phyloP scores from a whole-genome alignment of 371 early-diverging fungal genomes.

The Coemansia linderi region DNA sequence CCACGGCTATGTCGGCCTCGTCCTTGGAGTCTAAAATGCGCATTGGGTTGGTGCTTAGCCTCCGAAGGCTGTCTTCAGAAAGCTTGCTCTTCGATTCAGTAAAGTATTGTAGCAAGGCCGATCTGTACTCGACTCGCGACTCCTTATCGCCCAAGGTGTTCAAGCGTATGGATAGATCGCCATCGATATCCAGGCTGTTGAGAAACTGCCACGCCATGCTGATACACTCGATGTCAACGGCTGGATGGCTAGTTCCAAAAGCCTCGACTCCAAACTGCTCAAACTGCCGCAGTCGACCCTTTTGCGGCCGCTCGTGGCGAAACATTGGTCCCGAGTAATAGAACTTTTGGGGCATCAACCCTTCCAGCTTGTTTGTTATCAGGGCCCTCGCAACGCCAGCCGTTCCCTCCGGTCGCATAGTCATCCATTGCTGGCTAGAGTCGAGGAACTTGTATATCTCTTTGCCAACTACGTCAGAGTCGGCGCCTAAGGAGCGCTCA shows the following conservation, averaged over 20 bases:
- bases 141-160: slow-evolving; percentile 61
- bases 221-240: slow-evolving; percentile 63
- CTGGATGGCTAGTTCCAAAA: slow-evolving; percentile 57
- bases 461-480: slow-evolving; percentile 68
- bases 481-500: slow-evolving; percentile 61
- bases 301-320: slow-evolving; percentile 67
- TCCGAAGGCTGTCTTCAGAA: slow-evolving; percentile 57
- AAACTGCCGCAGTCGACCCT: slow-evolving; percentile 68
- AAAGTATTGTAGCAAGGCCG: slow-evolving; percentile 56
- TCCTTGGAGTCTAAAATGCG: slow-evolving; percentile 66
- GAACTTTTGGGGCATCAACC: slow-evolving; percentile 55
- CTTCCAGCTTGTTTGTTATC: slow-evolving; percentile 54
- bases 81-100: slow-evolving; percentile 35
- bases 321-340: slow-evolving; percentile 70
- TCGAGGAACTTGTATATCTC: slow-evolving; percentile 66
- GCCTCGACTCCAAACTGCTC: slow-evolving; percentile 69
- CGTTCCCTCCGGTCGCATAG: slow-evolving; percentile 70
- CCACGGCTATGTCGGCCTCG: slow-evolving; percentile 54
- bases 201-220: slow-evolving; percentile 58
- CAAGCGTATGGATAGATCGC: slow-evolving; percentile 54
- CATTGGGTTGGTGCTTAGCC: slow-evolving; percentile 60
- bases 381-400: slow-evolving; percentile 62
- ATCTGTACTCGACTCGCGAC: slow-evolving; percentile 55
- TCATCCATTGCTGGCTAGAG: slow-evolving; percentile 57
- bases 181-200: slow-evolving; percentile 45